These are phyloP conservation scores for Pestalotiopsis sp. DNA, from an alignment of 2,329 filamentous ascomycete species.

Conservation along the genomic window DNA sequence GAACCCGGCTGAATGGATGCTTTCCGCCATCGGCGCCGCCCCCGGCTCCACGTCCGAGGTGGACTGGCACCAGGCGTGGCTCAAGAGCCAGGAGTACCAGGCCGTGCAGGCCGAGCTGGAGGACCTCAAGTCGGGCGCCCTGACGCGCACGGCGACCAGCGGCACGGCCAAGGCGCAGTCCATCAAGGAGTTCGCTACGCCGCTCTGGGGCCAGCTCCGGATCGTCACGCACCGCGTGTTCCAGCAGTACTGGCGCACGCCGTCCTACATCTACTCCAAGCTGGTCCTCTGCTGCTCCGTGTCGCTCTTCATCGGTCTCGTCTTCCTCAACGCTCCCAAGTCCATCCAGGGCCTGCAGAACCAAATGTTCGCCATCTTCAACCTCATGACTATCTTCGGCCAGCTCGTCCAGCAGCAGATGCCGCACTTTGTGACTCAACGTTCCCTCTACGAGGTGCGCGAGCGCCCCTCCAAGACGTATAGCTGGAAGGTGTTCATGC, in stretches of 20 bases:
- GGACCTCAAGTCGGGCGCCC: constrained; percentile 52
- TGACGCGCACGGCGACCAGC: not conserved
- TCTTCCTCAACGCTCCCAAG: constrained; percentile 74
- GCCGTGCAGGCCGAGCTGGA: constrained; percentile 60
- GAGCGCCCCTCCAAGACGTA: constrained; percentile 85
- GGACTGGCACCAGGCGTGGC: constrained; percentile 66
- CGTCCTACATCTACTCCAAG: constrained; percentile 88
- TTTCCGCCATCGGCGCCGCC: constrained; percentile 42
- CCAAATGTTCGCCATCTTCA: constrained; percentile 85
- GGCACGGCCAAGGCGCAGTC: constrained; percentile 14
- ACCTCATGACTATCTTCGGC: constrained; percentile 80
- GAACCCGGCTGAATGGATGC: constrained; percentile 69
- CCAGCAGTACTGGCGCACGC: constrained; percentile 90
- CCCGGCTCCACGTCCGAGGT: constrained; percentile 55
- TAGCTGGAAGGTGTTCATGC: constrained; percentile 83
- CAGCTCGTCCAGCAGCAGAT: constrained; percentile 80
- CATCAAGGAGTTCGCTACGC: constrained; percentile 77
- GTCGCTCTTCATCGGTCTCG: constrained; percentile 80
- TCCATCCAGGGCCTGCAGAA: constrained; percentile 80
- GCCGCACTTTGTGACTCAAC: constrained; percentile 83
- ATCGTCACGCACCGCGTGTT: constrained; percentile 76
- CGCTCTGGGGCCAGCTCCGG: constrained; percentile 68
- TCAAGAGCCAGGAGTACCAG: constrained; percentile 39
- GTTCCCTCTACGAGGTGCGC: constrained; percentile 81
- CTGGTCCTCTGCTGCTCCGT: constrained; percentile 64